Conservation (phyloP, 179 eudicot species). For the Amaranthus tricolor region DNA sequence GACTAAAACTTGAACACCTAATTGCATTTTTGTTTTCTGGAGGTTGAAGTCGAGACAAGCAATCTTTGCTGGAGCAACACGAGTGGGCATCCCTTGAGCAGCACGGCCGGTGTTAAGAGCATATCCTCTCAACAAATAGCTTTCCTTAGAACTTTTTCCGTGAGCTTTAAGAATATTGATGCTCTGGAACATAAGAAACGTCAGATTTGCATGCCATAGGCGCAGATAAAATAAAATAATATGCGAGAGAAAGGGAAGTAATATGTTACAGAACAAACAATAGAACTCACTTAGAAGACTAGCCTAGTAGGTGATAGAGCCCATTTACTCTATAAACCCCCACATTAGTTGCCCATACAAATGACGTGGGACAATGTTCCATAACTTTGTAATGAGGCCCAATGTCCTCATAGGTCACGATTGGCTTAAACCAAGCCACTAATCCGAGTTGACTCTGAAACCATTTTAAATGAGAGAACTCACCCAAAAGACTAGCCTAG, state of each 20-base stretch:
- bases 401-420: too few relatives aligned
- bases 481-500: too few relatives aligned
- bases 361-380: too few relatives aligned
- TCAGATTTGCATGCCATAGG: neutral
- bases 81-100: slow-evolving; percentile 96
- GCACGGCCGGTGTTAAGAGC: slow-evolving; percentile 99
- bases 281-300: too few relatives aligned
- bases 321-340: too few relatives aligned
- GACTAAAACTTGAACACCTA: slow-evolving; percentile 96
- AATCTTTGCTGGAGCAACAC: slow-evolving; percentile 87
- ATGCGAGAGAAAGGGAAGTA: neutral
- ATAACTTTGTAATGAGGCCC: too few relatives aligned
- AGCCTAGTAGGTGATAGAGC: too few relatives aligned
- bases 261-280: neutral
- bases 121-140: slow-evolving; percentile 90
- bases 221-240: neutral
- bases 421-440: too few relatives aligned
- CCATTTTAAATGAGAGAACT: too few relatives aligned
- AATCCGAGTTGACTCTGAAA: too few relatives aligned
- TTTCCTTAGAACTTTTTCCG: slow-evolving; percentile 89
- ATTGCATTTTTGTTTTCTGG: slow-evolving; percentile 95
- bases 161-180: slow-evolving; percentile 94
- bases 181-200: slow-evolving; percentile 43
- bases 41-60: slow-evolving; percentile 97
- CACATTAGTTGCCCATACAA: too few relatives aligned